Evolutionary conservation across 192 early-diverging fungal genomes (phyloP), one percentile per base, ranked within the genome.

Genomic region (Phlyctochytrium planicorne): DNA sequence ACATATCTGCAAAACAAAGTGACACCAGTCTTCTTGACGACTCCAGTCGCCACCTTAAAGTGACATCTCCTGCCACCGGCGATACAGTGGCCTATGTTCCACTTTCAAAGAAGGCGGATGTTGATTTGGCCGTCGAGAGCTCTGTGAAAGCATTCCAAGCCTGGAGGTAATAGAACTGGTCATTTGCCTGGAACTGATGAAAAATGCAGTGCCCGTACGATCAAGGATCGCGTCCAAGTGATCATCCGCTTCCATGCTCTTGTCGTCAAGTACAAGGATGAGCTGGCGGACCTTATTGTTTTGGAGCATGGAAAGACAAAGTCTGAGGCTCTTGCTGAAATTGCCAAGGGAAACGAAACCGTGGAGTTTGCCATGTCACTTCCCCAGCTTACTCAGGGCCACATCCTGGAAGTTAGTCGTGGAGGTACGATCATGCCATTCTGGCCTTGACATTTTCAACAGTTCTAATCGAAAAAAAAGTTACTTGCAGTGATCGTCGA

Each of bases 271-370:
- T 80, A 89, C 71, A 63, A 68, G 0, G 86, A 87, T 12, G 87
- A 93, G 70, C 78, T 93, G 16, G 88, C 86, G 0, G 86, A 82
- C 50, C 71, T 92, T 62, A 84, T 93, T 12, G 90, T 88, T 27
- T 70, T 78, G 29, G 91, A 93, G 71, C 91, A 93, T 65, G 91
- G 91, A 67, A 93, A 93, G 81, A 92, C 82, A 52, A 79, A 78
- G 67, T 71, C 79, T 0, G 91, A 93, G 70, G 91, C 91, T 4
- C 52, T 82, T 20, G 88, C 83, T 33, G 91, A 92, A 63, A 78
- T 93, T 50, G 69, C 78, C 60, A 92, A 92, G 69, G 91, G 91
- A 17, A 78, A 88, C 40, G 91, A 93, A 65, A 92, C 91, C 0
- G 80, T 93, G 34, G 91, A 92, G 67, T 92, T 88, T 60, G 89